A percentile compares a stretch with the other conserved stretches of the same genome.
phyloP scores from a whole-genome alignment of 768 basidiomycete genomes.

The Lentinula aciculospora region DNA sequence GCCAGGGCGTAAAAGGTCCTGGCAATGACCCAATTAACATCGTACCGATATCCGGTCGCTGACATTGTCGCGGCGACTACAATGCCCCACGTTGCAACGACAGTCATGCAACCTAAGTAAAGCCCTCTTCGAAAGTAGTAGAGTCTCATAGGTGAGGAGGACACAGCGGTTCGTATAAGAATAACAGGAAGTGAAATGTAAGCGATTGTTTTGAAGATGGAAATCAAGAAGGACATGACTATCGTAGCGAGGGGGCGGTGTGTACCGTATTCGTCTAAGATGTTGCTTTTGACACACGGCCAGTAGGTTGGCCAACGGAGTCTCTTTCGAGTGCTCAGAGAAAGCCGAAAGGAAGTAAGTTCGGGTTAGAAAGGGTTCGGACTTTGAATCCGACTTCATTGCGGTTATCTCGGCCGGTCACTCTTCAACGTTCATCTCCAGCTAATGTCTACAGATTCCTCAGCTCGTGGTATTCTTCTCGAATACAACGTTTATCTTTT shows the following conservation, averaged over 20 bases:
- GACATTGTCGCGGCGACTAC: slow-evolving; percentile 62
- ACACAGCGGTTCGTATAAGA: slow-evolving; percentile 55
- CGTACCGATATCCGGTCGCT: slow-evolving; percentile 62
- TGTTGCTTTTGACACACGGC: background rate
- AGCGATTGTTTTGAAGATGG: slow-evolving; percentile 56
- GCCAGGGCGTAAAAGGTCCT: slow-evolving; percentile 73
- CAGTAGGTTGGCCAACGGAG: background rate
- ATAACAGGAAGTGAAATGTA: slow-evolving; percentile 73
- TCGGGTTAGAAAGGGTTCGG: background rate
- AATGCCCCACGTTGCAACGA: slow-evolving; percentile 69
- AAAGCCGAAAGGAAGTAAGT: background rate
- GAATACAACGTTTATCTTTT: background rate
- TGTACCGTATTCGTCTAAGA: background rate
- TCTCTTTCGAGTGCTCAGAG: background rate
- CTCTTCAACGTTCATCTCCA: background rate
- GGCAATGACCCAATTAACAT: slow-evolving; percentile 82
- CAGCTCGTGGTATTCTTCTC: background rate
- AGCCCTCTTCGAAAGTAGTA: slow-evolving; percentile 72
- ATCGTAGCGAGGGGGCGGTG: background rate
- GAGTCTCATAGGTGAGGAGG: slow-evolving; percentile 47
- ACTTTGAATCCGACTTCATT: background rate
- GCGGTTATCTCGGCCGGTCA: background rate
- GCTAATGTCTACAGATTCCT: background rate
- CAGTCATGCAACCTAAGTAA: slow-evolving; percentile 66
- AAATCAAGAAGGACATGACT: slow-evolving; percentile 58